Base-by-base conservation (phyloP, 1,284 basidiomycete species). In the Naganishia liquefaciens region DNA sequence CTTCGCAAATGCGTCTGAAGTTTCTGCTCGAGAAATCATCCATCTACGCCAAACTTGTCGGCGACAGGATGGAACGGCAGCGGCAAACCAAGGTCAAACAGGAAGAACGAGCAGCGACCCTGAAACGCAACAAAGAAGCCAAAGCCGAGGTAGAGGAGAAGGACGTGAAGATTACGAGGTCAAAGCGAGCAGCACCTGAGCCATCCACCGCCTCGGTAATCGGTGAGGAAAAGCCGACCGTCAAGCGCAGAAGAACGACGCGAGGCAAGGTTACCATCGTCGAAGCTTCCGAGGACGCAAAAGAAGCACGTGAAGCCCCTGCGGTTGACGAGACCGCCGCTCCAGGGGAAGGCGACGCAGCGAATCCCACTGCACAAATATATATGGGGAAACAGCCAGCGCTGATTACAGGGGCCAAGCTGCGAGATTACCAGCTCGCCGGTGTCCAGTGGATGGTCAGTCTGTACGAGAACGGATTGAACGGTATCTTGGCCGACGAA, bases 391-490 rank as follows among this genome's bases (percentile, higher is more conserved):
- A 67, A 49, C 68, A 62, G 76, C 91, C 93, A 0, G 80, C 82
- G 1, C 80, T 93, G 17, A 81, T 97, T 49, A 94, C 91, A 0
- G 94, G 93, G 6, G 91, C 88, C 1, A 88, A 81, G 55, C 78
- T 97, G 69, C 90, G 93, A 72, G 85, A 89, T 52, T 98, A 98
- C 75, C 95, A 99, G 76, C 83, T 98, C 1, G 91, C 93, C 58
- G 95, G 95, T 5, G 85, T 98, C 17, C 90, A 95, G 69, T 99
- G 95, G 95, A 92, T 99, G 88, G 88, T 90, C 5, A 88, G 87
- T 39, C 80, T 99, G 11, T 92, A 93, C 77, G 87, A 92, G 78
- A 96, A 95, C 71, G 93, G 95, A 2, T 87, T 97, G 57, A 94
- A 93, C 43, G 94, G 95, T 2, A 97, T 97, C 65, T 78, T 98